A percentile compares a stretch with the other conserved stretches of the same genome.
These are phyloP conservation scores for Chytridiales sp. DNA, from an alignment of 371 early-diverging fungal species.

Conservation along the genomic window DNA sequence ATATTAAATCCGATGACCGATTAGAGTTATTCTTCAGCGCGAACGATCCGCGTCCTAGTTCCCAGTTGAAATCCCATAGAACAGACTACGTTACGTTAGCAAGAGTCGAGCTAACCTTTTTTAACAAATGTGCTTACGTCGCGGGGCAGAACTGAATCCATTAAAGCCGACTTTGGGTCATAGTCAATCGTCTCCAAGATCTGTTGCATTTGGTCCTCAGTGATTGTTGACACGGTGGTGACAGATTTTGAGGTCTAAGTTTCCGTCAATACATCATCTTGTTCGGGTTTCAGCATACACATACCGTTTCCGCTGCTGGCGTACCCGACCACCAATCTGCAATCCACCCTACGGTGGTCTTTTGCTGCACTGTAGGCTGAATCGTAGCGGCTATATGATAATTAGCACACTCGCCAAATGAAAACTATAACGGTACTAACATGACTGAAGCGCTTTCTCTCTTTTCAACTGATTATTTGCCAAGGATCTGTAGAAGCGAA, in stretches of 20 bases:
- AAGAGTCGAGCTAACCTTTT: background rate
- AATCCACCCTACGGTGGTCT: slow-evolving; percentile 34
- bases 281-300: background rate
- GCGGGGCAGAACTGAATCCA: slow-evolving; percentile 70
- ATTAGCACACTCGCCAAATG: background rate
- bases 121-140: slow-evolving; percentile 55
- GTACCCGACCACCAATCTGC: slow-evolving; percentile 29
- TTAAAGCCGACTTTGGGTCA: slow-evolving; percentile 72
- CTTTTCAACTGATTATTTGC: slow-evolving; percentile 72
- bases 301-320: background rate
- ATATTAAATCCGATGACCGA: slow-evolving; percentile 30
- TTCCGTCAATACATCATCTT: slow-evolving; percentile 13
- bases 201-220: slow-evolving; percentile 55
- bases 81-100: slow-evolving; percentile 46
- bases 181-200: slow-evolving; percentile 95
- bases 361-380: slow-evolving; percentile 1
- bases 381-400: slow-evolving; percentile 11
- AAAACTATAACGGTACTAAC: background rate
- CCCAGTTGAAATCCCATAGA: slow-evolving; percentile 63
- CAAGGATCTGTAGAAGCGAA: slow-evolving; percentile 84
- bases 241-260: too few species aligned
- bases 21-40: slow-evolving; percentile 63
- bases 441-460: slow-evolving; percentile 51
- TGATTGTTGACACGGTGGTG: too few species aligned
- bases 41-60: slow-evolving; percentile 84